Evolutionary conservation across 352 stramenopile genomes (phyloP).

Genomic region (Phytophthora crassamura): DNA sequence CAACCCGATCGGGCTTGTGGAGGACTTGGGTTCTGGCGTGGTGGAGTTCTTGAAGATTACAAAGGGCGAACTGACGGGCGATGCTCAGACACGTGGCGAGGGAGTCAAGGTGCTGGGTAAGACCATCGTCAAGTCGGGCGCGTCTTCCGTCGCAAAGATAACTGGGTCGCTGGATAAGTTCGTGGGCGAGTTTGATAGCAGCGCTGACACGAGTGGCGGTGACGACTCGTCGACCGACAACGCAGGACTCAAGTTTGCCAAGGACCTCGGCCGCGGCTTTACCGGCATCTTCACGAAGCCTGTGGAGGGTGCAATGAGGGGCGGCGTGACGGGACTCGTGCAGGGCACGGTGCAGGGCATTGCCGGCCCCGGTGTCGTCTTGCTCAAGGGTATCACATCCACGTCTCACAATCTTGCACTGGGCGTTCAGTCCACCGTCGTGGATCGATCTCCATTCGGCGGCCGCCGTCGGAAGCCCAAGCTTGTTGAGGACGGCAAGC

Average conservation of each 20-base stretch:
- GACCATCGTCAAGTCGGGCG: conserved; percentile 81
- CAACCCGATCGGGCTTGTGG: conserved; percentile 87
- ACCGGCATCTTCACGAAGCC: conserved; percentile 89
- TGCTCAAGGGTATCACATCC: conserved; percentile 86
- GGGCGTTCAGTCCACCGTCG: conserved; percentile 81
- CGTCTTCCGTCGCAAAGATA: conserved; percentile 82
- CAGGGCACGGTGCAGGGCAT: conserved; percentile 83
- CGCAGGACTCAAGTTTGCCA: conserved; percentile 84
- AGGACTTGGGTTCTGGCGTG: conserved; percentile 87
- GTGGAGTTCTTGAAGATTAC: conserved; percentile 91
- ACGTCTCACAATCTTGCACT: conserved; percentile 82
- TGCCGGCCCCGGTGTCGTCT: conserved; percentile 77
- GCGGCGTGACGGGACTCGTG: conserved; percentile 79
- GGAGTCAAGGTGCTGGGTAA: conserved; percentile 89
- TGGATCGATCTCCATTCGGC: conserved; percentile 81
- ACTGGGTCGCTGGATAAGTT: conserved; percentile 88
- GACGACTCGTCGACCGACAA: conserved; percentile 52
- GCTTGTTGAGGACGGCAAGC: conserved; percentile 66
- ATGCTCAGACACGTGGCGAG: conserved; percentile 84
- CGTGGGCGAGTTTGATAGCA: conserved; percentile 79
- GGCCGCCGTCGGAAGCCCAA: conserved; percentile 75
- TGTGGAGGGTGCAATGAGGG: conserved; percentile 82
- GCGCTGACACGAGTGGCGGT: conserved; percentile 14
- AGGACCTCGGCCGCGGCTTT: conserved; percentile 85
- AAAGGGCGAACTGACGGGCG: conserved; percentile 84